A percentile compares a stretch with the other conserved stretches of the same genome.
Conservation (phyloP, 495 filamentous ascomycete genomes). For the Aspergillus sclerotioniger region DNA sequence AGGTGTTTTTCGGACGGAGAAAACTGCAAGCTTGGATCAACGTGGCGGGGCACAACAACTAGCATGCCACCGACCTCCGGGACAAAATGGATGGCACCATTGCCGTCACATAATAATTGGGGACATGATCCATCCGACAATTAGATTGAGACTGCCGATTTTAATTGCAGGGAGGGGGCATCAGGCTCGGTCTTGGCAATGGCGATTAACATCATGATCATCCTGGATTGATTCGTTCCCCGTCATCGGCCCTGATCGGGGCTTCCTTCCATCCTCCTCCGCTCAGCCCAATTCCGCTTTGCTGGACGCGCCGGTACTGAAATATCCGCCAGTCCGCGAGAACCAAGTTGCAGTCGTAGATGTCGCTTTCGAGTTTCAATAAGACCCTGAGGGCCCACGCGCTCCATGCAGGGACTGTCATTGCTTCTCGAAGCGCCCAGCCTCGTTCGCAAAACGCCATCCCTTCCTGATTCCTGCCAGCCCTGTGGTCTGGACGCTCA, state of each 20-base stretch:
- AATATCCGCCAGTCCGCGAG: neutral
- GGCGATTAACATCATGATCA: neutral
- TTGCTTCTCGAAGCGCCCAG: neutral
- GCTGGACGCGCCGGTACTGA: neutral
- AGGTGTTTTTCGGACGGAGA: too few species aligned
- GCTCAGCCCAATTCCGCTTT: neutral
- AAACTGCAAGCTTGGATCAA: neutral
- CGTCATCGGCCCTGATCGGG: neutral
- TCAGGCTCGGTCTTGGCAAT: neutral
- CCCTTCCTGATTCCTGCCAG: neutral
- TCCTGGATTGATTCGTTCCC: neutral
- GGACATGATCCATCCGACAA: neutral
- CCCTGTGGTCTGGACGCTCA: slow-evolving; percentile 1
- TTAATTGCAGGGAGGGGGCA: neutral
- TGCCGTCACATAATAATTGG: slow-evolving; percentile 4
- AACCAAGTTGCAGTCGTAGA: neutral
- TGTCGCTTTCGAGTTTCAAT: neutral
- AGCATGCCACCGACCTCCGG: neutral
- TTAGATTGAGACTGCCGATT: slow-evolving; percentile 2
- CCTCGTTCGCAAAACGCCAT: neutral
- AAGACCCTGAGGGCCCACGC: neutral
- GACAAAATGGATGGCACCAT: slow-evolving; percentile 1
- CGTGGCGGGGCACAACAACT: neutral
- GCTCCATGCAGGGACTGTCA: neutral
- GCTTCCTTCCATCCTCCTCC: neutral